Base-by-base conservation (phyloP, 345 rosid genomes). In the Salix purpurea region DNA sequence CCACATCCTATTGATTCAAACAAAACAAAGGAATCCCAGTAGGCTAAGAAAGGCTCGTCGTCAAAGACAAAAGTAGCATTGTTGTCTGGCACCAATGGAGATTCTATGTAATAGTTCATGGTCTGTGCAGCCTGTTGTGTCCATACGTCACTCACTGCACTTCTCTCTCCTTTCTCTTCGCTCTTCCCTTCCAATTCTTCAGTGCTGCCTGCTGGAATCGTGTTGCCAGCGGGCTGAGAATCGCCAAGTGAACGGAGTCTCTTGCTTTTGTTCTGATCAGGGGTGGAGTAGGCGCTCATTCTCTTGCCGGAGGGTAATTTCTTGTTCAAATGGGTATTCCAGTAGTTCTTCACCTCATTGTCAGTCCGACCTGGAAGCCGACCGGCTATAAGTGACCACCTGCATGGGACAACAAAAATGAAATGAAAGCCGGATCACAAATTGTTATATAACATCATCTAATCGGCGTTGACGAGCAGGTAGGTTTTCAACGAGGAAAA, bases 301-400 rank as follows among this genome's bases (percentile, higher is more conserved):
- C 84, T 80, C 84, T 80, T 85, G 46, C 82, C 85, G 24, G 66
- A 14, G 54, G 24, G 77, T 40, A 76, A 23, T 72, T 84, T 87
- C 89, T 89, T 93, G 87, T 85, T 91, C 85, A 91, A 82, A 93
- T 91, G 94, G 50, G 97, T 91, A 86, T 93, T 91, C 97, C 96
- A 93, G 75, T 91, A 91, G 90, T 93, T 93, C 82, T 93, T 91
- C 78, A 91, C 92, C 73, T 93, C 97, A 37, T 93, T 93, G 69
- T 93, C 97, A 9, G 96, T 93, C 54, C 97, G 88, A 78, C 97
- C 97, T 1, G 97, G 97, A 74, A 91, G 91, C 21, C 96, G 87
- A 46, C 97, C 94, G 0, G 96, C 96, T 3, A 93, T 93, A 65
- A 93, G 81, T 19, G 97, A 89, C 97, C 94, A 93, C 71, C 97